Evolutionary conservation across 805 yeast genomes (phyloP).

Genomic region (Kodamaea kaohsiungensis): DNA sequence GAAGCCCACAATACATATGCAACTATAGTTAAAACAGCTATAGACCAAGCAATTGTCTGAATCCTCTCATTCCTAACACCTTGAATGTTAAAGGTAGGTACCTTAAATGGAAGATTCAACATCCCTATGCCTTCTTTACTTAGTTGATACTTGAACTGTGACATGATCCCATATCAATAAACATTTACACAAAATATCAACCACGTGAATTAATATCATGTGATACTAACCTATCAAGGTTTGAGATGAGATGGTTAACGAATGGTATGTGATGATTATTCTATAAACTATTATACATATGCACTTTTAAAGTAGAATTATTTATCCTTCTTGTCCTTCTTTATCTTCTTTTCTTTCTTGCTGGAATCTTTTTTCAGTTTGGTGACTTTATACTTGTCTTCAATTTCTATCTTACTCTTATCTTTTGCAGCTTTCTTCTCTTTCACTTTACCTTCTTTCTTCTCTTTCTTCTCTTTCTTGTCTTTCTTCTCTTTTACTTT

Average conservation of each 20-base stretch:
- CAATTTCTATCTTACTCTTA: background rate
- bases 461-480: slow-evolving; percentile 5
- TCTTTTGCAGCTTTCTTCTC: background rate
- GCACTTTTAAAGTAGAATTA: slow-evolving; percentile 17
- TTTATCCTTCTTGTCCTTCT: slow-evolving; percentile 15
- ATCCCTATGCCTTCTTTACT: background rate
- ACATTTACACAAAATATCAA: background rate
- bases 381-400: slow-evolving; percentile 12
- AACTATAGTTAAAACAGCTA: background rate
- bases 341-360: slow-evolving; percentile 15
- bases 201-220: background rate
- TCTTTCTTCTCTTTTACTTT: slow-evolving; percentile 21
- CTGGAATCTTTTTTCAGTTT: slow-evolving; percentile 16
- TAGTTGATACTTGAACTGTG: background rate
- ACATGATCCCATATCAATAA: background rate
- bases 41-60: background rate
- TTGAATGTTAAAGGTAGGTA: background rate
- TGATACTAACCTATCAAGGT: background rate
- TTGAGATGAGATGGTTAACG: slow-evolving; percentile 1
- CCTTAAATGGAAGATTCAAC: background rate
- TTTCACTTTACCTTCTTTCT: slow-evolving; percentile 23
- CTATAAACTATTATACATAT: slow-evolving; percentile 5
- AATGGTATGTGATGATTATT: background rate
- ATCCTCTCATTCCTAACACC: background rate
- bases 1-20: slow-evolving; percentile 12